Base-by-base conservation (phyloP, 1,139 yeast genomes). In the Debaryomycetaceae sp. region DNA sequence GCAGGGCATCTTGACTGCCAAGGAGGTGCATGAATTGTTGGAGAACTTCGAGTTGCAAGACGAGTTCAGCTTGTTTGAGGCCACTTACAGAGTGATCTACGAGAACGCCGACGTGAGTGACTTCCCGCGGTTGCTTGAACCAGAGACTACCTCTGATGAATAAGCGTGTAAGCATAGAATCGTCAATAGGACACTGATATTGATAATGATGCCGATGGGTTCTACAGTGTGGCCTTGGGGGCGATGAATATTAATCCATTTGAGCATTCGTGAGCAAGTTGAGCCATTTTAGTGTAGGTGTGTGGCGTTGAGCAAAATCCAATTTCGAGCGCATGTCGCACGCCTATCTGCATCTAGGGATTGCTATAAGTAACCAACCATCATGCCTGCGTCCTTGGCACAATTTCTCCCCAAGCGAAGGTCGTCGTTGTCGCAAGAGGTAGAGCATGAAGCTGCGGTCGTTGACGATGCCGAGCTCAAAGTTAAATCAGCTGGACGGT, bases 1-100 rank as follows among this genome's bases (percentile, higher is more conserved):
- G 34, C 97, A 89, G 65, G 97, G 97, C 56, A 74, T 88, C 40
- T 75, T 82, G 48, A 89, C 97, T 27, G 75, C 91, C 41, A 75
- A 75, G 59, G 97, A 89, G 66, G 96, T 89, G 32, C 84, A 84
- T 60, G 93, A 83, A 52, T 76, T 89, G 57, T 71, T 89, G 52
- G 70, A 64, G 35, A 70, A 71, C 52, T 72, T 70, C 60, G 67
- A 74, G 34, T 69, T 74, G 59, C 56, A 68, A 39, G 71, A 71
- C 14, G 91, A 86, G 46, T 89, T 83, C 75, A 96, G 96, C 38
- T 72, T 89, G 48, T 82, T 89, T 50, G 85, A 77, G 49, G 85
- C 93, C 34, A 86, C 93, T 36, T 85, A 86, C 61, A 75, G 73
- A 46, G 83, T 89, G 47, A 76, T 86, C 36, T 86, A 78, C 61